phyloP scores from a whole-genome alignment of 2,329 filamentous ascomycete species.

The Diplodia intermedia region DNA sequence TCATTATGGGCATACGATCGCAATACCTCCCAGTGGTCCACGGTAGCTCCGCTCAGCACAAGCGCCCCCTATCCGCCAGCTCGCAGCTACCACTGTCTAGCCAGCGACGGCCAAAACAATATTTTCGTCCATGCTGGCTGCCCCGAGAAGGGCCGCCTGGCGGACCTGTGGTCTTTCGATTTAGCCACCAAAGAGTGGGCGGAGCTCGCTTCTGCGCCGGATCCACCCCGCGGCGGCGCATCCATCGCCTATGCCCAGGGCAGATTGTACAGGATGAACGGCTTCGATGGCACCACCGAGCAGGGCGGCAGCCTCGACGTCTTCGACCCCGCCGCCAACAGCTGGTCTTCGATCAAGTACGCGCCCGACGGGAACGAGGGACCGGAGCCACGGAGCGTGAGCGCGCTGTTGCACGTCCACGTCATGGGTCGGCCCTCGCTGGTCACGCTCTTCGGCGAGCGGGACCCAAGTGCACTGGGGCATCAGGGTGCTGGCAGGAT shows the following conservation, averaged over 20 bases:
- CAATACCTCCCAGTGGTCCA: constrained; percentile 67
- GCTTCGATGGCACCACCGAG: constrained; percentile 74
- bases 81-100: constrained; percentile 74
- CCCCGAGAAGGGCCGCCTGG: constrained; percentile 66
- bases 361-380: constrained; percentile 54
- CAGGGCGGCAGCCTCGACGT: constrained; percentile 76
- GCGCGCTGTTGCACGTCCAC: constrained; percentile 52
- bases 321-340: constrained; percentile 49
- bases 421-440: constrained; percentile 49
- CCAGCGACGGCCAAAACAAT: constrained; percentile 70
- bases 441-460: constrained; percentile 62
- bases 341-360: constrained; percentile 52
- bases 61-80: constrained; percentile 63
- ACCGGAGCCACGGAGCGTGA: constrained; percentile 59
- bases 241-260: constrained; percentile 69
- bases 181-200: constrained; percentile 70
- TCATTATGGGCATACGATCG: constrained; percentile 79
- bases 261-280: constrained; percentile 78
- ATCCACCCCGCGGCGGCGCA: constrained; percentile 69
- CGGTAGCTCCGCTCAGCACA: constrained; percentile 63
- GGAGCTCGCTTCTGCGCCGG: constrained; percentile 70
- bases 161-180: constrained; percentile 81
- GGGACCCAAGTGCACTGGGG: constrained; percentile 60
- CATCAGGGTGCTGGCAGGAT: constrained; percentile 65
- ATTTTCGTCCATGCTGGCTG: constrained; percentile 81